These are phyloP conservation scores for Quercus suber DNA, from an alignment of 306 rosid genomes.

Conservation along the genomic window DNA sequence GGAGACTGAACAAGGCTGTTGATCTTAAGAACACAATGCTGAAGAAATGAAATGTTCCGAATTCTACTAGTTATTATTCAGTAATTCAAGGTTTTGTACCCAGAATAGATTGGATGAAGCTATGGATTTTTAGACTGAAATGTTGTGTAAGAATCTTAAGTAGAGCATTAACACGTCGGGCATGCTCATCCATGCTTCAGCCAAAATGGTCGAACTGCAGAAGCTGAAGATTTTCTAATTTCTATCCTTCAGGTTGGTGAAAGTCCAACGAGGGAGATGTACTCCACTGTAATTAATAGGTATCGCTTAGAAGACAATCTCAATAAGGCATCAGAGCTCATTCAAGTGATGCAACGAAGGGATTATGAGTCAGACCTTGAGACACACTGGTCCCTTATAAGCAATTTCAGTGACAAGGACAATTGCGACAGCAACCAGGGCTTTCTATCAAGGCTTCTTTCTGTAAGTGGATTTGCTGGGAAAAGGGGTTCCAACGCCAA, in stretches of 20 bases:
- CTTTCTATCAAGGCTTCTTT: conserved; percentile 76
- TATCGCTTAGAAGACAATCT: conserved; percentile 58
- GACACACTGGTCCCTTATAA: conserved; percentile 87
- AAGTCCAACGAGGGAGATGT: conserved; percentile 66
- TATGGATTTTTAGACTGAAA: conserved; percentile 59
- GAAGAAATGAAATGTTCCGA: conserved; percentile 56
- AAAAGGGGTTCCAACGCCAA: conserved; percentile 15
- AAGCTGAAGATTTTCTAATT: conserved; percentile 61
- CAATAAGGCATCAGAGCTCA: conserved; percentile 56
- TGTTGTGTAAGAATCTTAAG: conserved; percentile 52
- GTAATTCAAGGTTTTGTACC: conserved; percentile 54
- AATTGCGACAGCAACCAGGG: conserved; percentile 43
- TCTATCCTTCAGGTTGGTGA: conserved; percentile 49
- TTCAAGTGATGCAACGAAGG: conserved; percentile 72
- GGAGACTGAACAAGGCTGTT: conserved; percentile 59
- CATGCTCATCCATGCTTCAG: conserved; percentile 53
- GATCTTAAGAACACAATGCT: conserved; percentile 68
- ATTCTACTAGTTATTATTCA: conserved; percentile 60
- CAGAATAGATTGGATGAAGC: conserved; percentile 49
- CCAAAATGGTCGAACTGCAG: conserved; percentile 47
- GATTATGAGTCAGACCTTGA: conserved; percentile 86
- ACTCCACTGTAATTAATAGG: conserved; percentile 43
- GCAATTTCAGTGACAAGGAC: conserved; percentile 39
- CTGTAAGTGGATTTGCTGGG: conserved; percentile 57
- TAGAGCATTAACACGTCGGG: conserved; percentile 49